A percentile compares a stretch with the other conserved stretches of the same genome.
Evolutionary conservation across 352 stramenopile species (phyloP).

Genomic region (Globisporangium polare): DNA sequence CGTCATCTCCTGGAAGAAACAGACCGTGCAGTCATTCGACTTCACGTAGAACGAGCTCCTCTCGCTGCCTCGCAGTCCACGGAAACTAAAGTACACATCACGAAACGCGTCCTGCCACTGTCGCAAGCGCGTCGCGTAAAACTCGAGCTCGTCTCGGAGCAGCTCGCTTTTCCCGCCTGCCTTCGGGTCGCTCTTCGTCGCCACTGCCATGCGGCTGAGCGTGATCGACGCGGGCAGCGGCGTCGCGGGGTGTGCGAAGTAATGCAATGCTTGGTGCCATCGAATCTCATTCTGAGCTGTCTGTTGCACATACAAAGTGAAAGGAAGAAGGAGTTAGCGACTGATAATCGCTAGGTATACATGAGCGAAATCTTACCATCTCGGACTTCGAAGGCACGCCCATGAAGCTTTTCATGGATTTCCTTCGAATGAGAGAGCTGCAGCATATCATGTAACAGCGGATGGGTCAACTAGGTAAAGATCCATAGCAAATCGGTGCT

Average conservation of each 20-base stretch:
- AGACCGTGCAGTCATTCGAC: conserved; percentile 58
- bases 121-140: conserved; percentile 50
- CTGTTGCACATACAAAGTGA: neutral
- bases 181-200: conserved; percentile 24
- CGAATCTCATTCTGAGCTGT: conserved; percentile 26
- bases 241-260: conserved; percentile 61
- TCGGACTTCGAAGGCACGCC: too few species aligned
- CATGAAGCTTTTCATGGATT: conserved; percentile 32
- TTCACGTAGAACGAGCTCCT: conserved; percentile 46
- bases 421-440: conserved; percentile 33
- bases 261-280: conserved; percentile 63
- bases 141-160: conserved; percentile 52
- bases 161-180: conserved; percentile 23
- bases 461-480: neutral
- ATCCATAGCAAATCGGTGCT: neutral
- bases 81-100: conserved; percentile 65
- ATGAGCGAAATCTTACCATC: neutral
- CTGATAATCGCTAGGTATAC: neutral
- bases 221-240: conserved; percentile 47
- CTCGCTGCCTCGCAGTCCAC: conserved; percentile 5
- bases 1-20: conserved; percentile 36
- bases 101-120: conserved; percentile 70
- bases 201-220: conserved; percentile 29
- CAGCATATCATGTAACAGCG: neutral
- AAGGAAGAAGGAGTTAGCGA: neutral